phyloP scores from a whole-genome alignment of 2,329 filamentous ascomycete genomes.

The Ceratocystis diversiconidia region DNA sequence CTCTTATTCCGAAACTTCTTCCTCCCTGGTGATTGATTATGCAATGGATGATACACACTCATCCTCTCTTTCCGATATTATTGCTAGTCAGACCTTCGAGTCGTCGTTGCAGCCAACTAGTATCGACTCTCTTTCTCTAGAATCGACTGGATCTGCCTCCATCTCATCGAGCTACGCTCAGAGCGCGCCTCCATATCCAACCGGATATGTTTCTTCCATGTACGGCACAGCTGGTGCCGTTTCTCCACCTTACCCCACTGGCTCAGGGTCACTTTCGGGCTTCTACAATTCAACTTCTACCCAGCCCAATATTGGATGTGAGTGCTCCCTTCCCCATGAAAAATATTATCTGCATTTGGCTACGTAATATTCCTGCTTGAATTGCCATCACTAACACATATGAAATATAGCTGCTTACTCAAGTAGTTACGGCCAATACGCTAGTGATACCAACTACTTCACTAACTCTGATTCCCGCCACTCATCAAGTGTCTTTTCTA shows the following conservation, averaged over 20 bases:
- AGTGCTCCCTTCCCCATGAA: neutral
- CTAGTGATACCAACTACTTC: neutral
- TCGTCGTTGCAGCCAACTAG: neutral
- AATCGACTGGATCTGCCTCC: neutral
- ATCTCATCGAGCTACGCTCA: neutral
- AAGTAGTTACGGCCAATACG: neutral
- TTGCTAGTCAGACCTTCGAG: slow-evolving; percentile 13
- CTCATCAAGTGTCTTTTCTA: slow-evolving; percentile 10
- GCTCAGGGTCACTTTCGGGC: neutral
- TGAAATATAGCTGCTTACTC: neutral
- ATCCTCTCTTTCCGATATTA: slow-evolving; percentile 10
- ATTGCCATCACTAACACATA: neutral
- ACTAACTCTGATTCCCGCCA: neutral
- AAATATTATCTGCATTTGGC: neutral
- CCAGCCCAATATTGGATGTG: slow-evolving; percentile 8
- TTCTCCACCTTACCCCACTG: slow-evolving; percentile 12
- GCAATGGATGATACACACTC: neutral
- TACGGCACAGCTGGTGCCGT: neutral
- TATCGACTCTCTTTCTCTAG: too few species aligned
- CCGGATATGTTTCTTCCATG: neutral
- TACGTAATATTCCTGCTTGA: neutral
- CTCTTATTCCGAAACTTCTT: slow-evolving; percentile 23
- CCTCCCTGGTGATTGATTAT: neutral
- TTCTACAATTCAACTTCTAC: slow-evolving; percentile 5
- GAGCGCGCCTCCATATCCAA: neutral